Evolutionary conservation across 371 early-diverging fungal species (phyloP), one percentile per base, ranked within the genome.

Genomic region (Apophysomyces sp.): DNA sequence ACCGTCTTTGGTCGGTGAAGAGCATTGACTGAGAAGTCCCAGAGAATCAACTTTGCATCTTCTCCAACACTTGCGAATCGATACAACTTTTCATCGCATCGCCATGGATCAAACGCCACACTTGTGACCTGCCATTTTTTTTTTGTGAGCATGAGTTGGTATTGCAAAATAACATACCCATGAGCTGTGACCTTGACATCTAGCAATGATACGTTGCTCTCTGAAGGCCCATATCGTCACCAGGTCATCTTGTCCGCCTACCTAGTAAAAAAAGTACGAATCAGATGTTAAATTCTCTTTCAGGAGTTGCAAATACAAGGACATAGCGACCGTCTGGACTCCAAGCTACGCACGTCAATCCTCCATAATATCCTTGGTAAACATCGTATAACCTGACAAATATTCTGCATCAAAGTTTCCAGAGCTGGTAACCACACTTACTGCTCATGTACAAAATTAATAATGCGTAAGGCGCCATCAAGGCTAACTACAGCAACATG

Each of bases 211-310:
- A 9, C 86, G 75, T 36, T 84, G 85, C 36, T 87, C 94, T 58
- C 76, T 82, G 69, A 86, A 88, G 54, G 89, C 85, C 96, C 96
- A 99, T 2, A 99, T 83, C 2, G 95, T 91, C 12, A 98, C 86
- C 9, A 95, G 71, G 71, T 99, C 98, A 74, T 99, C 99, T 68
- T 99, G 96, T 0, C 97, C 95, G 9, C 98, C 93, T 0, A 89
- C 85, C 85, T 82, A 65, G 11, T n/a, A 9, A n/a, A 24, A 28
- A 32, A 11, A 4, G 13, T 1, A 34, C 8, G 34, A 4, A 11
- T 34, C 3, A 34, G 34, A 34, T 34, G 34, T 13, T 51, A 54
- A 5, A 26, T 18, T 55, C 37, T 24, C 57, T 57, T 18, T 3
- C 24, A n/a, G 15, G 6, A 16, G 24, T n/a, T 32, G 15, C 57